phyloP scores from a whole-genome alignment of 345 rosid genomes.

The Salix purpurea region DNA sequence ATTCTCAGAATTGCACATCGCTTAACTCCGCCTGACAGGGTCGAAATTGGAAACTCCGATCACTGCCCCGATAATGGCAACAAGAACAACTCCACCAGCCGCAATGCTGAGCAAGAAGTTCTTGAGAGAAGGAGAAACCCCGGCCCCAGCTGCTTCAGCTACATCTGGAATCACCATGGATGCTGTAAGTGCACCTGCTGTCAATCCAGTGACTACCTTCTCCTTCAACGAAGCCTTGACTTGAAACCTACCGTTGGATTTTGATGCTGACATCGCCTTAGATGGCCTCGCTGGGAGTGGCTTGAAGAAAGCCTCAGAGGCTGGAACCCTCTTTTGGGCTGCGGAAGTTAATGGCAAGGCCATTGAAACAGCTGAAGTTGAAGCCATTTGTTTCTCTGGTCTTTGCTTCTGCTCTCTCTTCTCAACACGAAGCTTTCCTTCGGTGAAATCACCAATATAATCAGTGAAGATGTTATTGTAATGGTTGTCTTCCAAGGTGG shows the following conservation, averaged over 20 bases:
- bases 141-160: slow-evolving; percentile 73
- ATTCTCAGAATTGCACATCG: neutral
- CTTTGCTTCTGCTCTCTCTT: neutral
- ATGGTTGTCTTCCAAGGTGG: slow-evolving; percentile 20
- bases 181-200: slow-evolving; percentile 70
- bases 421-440: neutral
- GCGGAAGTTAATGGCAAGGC: slow-evolving; percentile 46
- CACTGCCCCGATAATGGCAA: slow-evolving; percentile 56
- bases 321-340: slow-evolving; percentile 41
- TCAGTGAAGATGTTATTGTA: slow-evolving; percentile 1
- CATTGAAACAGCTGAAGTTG: slow-evolving; percentile 71
- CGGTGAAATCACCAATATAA: slow-evolving; percentile 1
- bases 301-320: slow-evolving; percentile 44
- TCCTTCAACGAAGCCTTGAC: slow-evolving; percentile 67
- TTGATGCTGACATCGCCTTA: slow-evolving; percentile 27
- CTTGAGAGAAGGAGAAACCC: slow-evolving; percentile 73
- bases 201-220: slow-evolving; percentile 64
- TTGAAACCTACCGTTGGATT: slow-evolving; percentile 27
- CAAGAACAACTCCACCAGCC: slow-evolving; percentile 68
- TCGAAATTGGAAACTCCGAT: slow-evolving; percentile 76
- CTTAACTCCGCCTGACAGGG: slow-evolving; percentile 69
- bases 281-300: slow-evolving; percentile 53
- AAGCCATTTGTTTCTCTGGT: slow-evolving; percentile 44
- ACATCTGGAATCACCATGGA: slow-evolving; percentile 73
- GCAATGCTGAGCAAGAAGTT: slow-evolving; percentile 88